Base-by-base conservation (phyloP, 2,329 filamentous ascomycete species). In the Epichloe scottii region DNA sequence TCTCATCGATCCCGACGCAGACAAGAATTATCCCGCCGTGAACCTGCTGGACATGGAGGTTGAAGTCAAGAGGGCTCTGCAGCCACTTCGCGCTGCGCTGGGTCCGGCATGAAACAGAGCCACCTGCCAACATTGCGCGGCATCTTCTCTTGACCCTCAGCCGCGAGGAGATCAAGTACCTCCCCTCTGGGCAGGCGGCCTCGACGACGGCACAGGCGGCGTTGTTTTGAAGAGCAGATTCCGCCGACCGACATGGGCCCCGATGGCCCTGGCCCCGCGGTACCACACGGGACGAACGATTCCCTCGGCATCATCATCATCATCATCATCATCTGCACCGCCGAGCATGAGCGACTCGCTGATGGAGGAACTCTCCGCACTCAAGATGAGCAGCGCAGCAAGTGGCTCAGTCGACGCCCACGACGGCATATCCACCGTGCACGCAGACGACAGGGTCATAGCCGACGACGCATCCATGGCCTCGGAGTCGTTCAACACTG, bases 101-200 rank as follows among this genome's bases (percentile, higher is more conserved):
- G 61, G 10, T 57, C 2, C 58, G 58, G 1, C 54, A 55, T 8
- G 62, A 65, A 4, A 57, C 67, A 12, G 63, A 69, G 30, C 63
- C 68, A 3, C 58, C 62, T 1, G 60, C 69, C 26, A 60, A 60
- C 14, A 55, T 70, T 3, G 71, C 68, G 1, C 63, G 66, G 3
- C 72, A 78, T 55, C 55, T 78, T 23, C 62, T 83, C 0, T 69
- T 82, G 0, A 72, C 69, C 5, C 69, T 86, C 2, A 65, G 66
- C 0, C 71, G 78, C 3, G 66, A 76, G 2, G 82, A 87, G 64
- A 73, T 78, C 56, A 76, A 76, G 51, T 85, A 74, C 55, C 68
- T 86, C 82, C 83, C 0, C 66, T 85, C 4, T 86, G 81, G 81
- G 81, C 80, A 0, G 81, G 77, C 4, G 82, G 69, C 1, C 62